These are phyloP conservation scores for Plicaturopsis crispa DNA, from an alignment of 768 basidiomycete genomes.

Conservation along the genomic window DNA sequence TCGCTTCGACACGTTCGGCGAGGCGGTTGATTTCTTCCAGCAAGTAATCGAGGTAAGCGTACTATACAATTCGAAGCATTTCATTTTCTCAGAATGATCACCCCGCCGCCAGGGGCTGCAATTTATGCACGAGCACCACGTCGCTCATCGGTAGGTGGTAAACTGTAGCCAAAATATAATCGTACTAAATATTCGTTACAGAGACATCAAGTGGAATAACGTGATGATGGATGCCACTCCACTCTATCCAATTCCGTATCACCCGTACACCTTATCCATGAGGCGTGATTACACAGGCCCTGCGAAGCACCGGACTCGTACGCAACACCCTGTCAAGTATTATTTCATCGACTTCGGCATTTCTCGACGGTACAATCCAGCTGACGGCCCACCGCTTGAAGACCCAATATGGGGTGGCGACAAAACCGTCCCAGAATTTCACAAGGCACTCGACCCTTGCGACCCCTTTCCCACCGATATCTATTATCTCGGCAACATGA, in stretches of 20 bases:
- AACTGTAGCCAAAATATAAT: neutral
- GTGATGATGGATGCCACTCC: conserved; percentile 12
- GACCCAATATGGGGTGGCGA: conserved; percentile 3
- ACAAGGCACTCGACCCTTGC: conserved; percentile 4
- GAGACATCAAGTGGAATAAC: conserved; percentile 9
- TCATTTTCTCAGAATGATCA: neutral
- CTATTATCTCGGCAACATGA: conserved; percentile 24
- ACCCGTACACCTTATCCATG: conserved; percentile 1
- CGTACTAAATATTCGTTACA: neutral
- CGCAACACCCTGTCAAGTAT: conserved; percentile 9
- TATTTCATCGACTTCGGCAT: conserved; percentile 13
- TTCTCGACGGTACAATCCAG: conserved; percentile 10
- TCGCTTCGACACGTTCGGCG: conserved; percentile 26
- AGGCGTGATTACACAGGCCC: conserved; percentile 3
- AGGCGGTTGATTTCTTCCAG: conserved; percentile 22
- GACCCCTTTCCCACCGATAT: conserved; percentile 28
- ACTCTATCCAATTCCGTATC: conserved; percentile 6
- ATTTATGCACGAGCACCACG: conserved; percentile 12
- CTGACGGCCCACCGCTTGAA: conserved; percentile 11
- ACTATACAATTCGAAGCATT: neutral
- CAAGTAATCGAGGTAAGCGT: conserved; percentile 24
- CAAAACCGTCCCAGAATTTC: conserved; percentile 21
- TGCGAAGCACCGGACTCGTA: conserved; percentile 7
- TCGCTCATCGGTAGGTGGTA: conserved; percentile 12
- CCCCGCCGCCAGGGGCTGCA: conserved; percentile 6